phyloP scores from a whole-genome alignment of 139 green algal species.

The Axilococcus clingmanii region DNA sequence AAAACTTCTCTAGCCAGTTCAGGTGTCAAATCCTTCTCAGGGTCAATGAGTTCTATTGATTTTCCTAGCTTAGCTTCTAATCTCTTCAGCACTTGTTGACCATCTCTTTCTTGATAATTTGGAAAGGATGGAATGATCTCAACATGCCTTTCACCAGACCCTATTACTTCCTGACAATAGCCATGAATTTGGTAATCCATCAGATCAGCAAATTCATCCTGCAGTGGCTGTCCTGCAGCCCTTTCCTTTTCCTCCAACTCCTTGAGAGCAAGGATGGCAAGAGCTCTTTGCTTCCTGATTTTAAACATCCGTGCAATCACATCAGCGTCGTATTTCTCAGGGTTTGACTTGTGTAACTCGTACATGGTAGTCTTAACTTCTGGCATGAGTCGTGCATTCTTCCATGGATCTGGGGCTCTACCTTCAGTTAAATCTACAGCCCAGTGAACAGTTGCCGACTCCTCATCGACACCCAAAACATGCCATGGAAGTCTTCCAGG shows the following conservation, averaged over 20 bases:
- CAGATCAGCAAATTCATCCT: neutral
- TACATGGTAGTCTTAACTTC: slow-evolving; percentile 15
- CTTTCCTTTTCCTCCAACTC: slow-evolving; percentile 12
- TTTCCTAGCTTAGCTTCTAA: slow-evolving; percentile 22
- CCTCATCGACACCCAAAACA: slow-evolving; percentile 21
- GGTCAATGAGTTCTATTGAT: slow-evolving; percentile 8
- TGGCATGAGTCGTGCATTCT: slow-evolving; percentile 12
- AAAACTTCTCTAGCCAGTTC: slow-evolving; percentile 9
- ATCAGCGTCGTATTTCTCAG: slow-evolving; percentile 7
- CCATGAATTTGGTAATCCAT: slow-evolving; percentile 14
- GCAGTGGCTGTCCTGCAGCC: neutral
- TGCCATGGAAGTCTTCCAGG: slow-evolving; percentile 22
- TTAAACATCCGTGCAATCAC: slow-evolving; percentile 29
- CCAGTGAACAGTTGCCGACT: slow-evolving; percentile 15
- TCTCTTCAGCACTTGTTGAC: neutral
- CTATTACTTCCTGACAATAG: slow-evolving; percentile 18
- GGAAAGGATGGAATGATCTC: slow-evolving; percentile 33
- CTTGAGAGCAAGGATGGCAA: slow-evolving; percentile 53
- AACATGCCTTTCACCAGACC: slow-evolving; percentile 35
- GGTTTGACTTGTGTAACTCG: slow-evolving; percentile 5
- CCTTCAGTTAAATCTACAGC: slow-evolving; percentile 24
- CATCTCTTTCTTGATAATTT: slow-evolving; percentile 22
- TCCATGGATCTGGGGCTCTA: slow-evolving; percentile 17
- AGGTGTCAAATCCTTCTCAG: slow-evolving; percentile 15
- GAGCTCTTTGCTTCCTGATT: slow-evolving; percentile 44